Evolutionary conservation across 805 yeast genomes (phyloP), one percentile per base, ranked within the genome.

Genomic region (Millerozyma miso): DNA sequence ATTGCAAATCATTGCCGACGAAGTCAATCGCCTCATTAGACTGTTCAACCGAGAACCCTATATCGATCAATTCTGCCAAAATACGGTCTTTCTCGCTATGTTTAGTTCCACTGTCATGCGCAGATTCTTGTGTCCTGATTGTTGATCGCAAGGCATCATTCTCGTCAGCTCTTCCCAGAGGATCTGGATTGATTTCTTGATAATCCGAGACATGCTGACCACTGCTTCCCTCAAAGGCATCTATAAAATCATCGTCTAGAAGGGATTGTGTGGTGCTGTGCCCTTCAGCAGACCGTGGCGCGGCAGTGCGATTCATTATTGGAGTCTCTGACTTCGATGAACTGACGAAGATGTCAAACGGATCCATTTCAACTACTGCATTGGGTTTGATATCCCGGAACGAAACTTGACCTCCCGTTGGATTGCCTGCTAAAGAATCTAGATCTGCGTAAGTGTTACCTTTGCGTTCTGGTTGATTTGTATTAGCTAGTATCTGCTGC

Each of bases 61-160:
- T 88, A 45, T 87, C 93, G 2, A 85, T 62, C 35, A 87, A 67
- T 50, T 80, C 85, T 0, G 91, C 91, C 14, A 86, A 56, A 1
- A 79, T 70, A 34, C 64, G 65, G 49, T 81, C 85, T 36, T 60
- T 58, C 6, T 56, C 57, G 31, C 44, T 55, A 40, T 26, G 12
- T 26, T 8, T 33, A 6, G 19, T n/a, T 7, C 19, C 26, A 7
- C 17, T 6, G 7, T 6, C 6, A 7, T 23, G 6, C 29, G 29
- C 29, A 23, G 6, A 6, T 23, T 23, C 10, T 6, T 6, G 10
- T 23, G 6, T 23, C 10, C 10, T 23, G 29, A 23, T 10, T 23
- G 29, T 6, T 7, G 10, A 7, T 6, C 6, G 10, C 10, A 7
- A 7, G 10, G 29, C 10, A 23, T 23, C 10, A 7, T 10, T 23